phyloP scores from a whole-genome alignment of 306 rosid species.

The Geum urbanum region DNA sequence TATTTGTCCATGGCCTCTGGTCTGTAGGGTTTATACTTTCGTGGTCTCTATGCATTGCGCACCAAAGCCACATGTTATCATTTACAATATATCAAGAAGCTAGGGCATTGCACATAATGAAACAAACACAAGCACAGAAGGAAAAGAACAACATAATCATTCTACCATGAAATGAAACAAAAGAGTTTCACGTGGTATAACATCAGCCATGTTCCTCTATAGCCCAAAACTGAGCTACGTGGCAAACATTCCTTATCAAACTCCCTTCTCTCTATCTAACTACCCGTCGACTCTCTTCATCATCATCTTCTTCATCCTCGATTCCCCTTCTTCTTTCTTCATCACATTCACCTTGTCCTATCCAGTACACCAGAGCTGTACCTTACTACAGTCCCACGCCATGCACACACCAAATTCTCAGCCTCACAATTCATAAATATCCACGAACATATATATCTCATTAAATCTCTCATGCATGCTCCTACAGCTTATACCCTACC shows the following conservation, averaged over 20 bases:
- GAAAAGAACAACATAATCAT: not conserved
- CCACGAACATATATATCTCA: not conserved
- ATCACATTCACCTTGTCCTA: slow-evolving; percentile 2
- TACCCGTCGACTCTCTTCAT: slow-evolving; percentile 21
- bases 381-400: not conserved
- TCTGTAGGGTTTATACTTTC: not conserved
- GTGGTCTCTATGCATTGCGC: not conserved
- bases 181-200: slow-evolving; percentile 28
- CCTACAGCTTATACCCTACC: not conserved
- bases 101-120: too few species aligned
- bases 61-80: not conserved
- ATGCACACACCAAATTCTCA: slow-evolving; percentile 1
- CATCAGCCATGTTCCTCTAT: slow-evolving; percentile 37
- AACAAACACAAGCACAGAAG: not conserved
- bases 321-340: not conserved
- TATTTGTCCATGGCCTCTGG: not conserved
- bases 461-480: slow-evolving; percentile 4
- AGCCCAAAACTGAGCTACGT: slow-evolving; percentile 20
- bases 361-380: not conserved
- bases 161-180: not conserved
- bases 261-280: not conserved
- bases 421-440: slow-evolving; percentile 8
- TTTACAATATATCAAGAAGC: not conserved
- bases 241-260: slow-evolving; percentile 41
- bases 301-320: not conserved